phyloP scores from a whole-genome alignment of 163 green algal genomes.

The Coccomyxa subellipsoidea region DNA sequence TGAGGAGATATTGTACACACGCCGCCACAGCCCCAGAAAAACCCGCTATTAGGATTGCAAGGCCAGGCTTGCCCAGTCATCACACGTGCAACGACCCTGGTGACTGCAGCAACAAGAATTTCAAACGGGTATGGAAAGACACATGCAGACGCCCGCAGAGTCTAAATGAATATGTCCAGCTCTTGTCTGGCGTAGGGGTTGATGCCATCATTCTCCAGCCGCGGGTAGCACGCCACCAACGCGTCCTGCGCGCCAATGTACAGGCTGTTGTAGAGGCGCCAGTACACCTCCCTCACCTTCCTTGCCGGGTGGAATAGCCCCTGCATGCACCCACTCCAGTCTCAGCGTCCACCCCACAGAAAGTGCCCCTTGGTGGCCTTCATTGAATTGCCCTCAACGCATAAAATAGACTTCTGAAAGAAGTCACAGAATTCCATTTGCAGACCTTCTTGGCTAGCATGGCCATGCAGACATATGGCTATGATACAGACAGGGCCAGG shows the following conservation, averaged over 20 bases:
- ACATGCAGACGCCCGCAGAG: neutral
- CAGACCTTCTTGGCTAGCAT: too few species aligned
- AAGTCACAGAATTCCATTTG: too few species aligned
- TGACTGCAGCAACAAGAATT: too few species aligned
- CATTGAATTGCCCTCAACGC: too few species aligned
- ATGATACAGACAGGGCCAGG: too few species aligned
- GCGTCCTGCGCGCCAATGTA: conserved; percentile 90
- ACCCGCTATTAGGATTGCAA: too few species aligned
- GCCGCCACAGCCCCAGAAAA: neutral
- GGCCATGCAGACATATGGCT: too few species aligned
- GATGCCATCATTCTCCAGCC: conserved; percentile 78
- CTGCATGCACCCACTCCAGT: conserved; percentile 28
- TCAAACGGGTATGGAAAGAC: too few species aligned
- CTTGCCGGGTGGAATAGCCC: conserved; percentile 92
- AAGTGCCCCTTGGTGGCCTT: neutral
- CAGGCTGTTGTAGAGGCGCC: conserved; percentile 98
- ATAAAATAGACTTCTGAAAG: too few species aligned
- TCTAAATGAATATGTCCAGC: conserved; percentile 89
- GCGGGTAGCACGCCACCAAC: conserved; percentile 84
- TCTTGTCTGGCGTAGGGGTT: conserved; percentile 90
- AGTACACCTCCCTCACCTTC: conserved; percentile 92
- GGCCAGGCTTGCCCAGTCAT: too few species aligned
- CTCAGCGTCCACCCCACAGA: neutral
- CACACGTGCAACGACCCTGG: too few species aligned
- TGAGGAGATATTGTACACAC: neutral